Evolutionary conservation across 352 stramenopile genomes (phyloP).

Genomic region (Phytopythium kandeliae): DNA sequence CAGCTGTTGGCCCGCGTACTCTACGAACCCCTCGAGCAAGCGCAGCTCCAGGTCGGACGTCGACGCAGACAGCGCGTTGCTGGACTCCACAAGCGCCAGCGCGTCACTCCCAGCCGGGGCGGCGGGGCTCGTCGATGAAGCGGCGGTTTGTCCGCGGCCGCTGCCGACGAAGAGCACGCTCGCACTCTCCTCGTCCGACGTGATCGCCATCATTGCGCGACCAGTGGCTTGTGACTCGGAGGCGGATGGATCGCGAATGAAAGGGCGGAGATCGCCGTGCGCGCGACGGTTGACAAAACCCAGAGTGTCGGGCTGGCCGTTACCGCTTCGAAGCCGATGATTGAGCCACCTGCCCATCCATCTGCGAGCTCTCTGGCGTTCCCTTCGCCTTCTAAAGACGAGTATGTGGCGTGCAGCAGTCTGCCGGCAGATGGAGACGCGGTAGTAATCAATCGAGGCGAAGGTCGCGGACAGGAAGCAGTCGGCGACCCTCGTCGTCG

Average conservation of each 20-base stretch:
- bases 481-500: too few relatives aligned
- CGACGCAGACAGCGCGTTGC: neutral
- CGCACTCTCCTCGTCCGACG: constrained; percentile 5
- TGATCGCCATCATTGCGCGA: constrained; percentile 4
- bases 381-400: too few relatives aligned
- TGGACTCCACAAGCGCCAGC: neutral
- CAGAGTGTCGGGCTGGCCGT: too few relatives aligned
- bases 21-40: constrained; percentile 46
- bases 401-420: too few relatives aligned
- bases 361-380: neutral
- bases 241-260: neutral
- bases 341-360: neutral
- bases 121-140: neutral
- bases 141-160: neutral
- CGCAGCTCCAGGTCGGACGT: constrained; percentile 54
- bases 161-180: constrained; percentile 5
- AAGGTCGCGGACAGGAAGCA: too few relatives aligned
- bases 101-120: neutral
- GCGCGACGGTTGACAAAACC: constrained; percentile 1
- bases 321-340: too few relatives aligned
- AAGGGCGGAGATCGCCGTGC: too few relatives aligned
- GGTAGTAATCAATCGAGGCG: too few relatives aligned
- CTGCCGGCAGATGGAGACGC: too few relatives aligned
- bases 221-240: neutral
- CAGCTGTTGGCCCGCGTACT: constrained; percentile 30